A percentile compares a stretch with the other conserved stretches of the same genome.
Conservation (phyloP, 2,329 filamentous ascomycete genomes). For the Intubia oerlemansii region DNA sequence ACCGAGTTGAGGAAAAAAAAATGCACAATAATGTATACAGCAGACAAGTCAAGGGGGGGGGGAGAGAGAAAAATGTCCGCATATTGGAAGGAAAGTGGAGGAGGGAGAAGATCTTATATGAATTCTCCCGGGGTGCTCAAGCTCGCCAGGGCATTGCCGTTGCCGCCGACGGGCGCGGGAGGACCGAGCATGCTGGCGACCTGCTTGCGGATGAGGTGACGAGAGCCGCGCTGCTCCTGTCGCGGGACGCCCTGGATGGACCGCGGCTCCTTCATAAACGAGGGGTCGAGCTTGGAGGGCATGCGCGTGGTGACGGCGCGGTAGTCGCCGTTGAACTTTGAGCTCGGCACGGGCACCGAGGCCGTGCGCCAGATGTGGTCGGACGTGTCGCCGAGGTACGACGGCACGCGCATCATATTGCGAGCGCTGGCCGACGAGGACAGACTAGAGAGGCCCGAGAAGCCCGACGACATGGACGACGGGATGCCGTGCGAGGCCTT, state of each 20-base stretch:
- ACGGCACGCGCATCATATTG: conserved; percentile 23
- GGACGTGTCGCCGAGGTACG: conserved; percentile 48
- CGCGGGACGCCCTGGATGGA: conserved; percentile 74
- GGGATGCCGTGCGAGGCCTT: conserved; percentile 31
- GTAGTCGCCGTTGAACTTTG: conserved; percentile 42
- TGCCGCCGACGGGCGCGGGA: conserved; percentile 3
- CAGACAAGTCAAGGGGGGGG: too few species aligned
- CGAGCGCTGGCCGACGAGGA: neutral
- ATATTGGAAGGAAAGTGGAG: neutral
- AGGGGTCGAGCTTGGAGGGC: conserved; percentile 65
- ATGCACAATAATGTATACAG: too few species aligned
- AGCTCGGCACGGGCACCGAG: conserved; percentile 35
- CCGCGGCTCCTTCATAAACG: conserved; percentile 79
- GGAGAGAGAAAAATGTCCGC: too few species aligned
- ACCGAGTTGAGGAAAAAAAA: too few species aligned
- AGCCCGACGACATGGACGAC: conserved; percentile 15
- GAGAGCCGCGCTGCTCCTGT: conserved; percentile 27
- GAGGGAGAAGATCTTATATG: too few species aligned
- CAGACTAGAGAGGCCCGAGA: conserved; percentile 6
- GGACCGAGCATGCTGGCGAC: conserved; percentile 19
- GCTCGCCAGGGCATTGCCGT: too few species aligned
- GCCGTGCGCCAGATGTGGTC: conserved; percentile 65
- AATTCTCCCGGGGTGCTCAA: too few species aligned
- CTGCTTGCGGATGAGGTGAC: conserved; percentile 32
- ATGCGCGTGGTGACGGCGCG: conserved; percentile 38